A percentile compares a stretch with the other conserved stretches of the same genome.
Conservation (phyloP, 2,329 filamentous ascomycete genomes). For the Epichloe bromicola region DNA sequence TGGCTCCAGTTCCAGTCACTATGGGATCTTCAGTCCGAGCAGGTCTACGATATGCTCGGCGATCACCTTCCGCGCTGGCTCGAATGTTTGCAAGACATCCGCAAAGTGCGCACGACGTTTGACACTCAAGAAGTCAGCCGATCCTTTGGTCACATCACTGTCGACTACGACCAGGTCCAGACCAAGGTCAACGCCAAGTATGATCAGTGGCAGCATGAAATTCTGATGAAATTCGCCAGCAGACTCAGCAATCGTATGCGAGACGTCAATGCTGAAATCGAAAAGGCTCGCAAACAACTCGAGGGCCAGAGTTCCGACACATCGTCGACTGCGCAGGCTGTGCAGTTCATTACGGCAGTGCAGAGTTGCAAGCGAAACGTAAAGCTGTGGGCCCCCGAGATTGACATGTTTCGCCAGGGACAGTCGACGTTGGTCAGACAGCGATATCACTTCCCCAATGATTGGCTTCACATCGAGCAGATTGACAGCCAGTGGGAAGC, state of each 20-base stretch:
- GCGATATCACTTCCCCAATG: slow-evolving; percentile 81
- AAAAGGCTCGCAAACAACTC: slow-evolving; percentile 78
- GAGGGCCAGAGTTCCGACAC: slow-evolving; percentile 88
- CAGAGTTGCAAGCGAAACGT: slow-evolving; percentile 93
- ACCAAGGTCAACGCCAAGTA: slow-evolving; percentile 98
- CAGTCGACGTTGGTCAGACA: slow-evolving; percentile 85
- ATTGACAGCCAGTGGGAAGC: slow-evolving; percentile 94
- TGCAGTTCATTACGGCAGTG: slow-evolving; percentile 96
- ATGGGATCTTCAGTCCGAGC: slow-evolving; percentile 93
- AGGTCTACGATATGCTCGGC: slow-evolving; percentile 84
- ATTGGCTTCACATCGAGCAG: slow-evolving; percentile 94
- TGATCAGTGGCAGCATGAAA: slow-evolving; percentile 98
- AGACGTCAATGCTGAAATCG: slow-evolving; percentile 83
- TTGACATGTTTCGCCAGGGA: slow-evolving; percentile 90
- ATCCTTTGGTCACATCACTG: slow-evolving; percentile 83
- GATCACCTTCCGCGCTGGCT: slow-evolving; percentile 89
- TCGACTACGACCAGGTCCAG: slow-evolving; percentile 98
- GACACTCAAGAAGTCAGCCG: slow-evolving; percentile 92
- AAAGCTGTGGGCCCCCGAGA: slow-evolving; percentile 81
- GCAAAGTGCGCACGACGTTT: slow-evolving; percentile 89
- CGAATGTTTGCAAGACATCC: slow-evolving; percentile 90
- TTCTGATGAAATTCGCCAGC: slow-evolving; percentile 80
- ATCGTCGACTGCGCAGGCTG: slow-evolving; percentile 89
- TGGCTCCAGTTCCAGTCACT: slow-evolving; percentile 98
- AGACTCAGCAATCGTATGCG: slow-evolving; percentile 83